Evolutionary conservation across 2,329 filamentous ascomycete genomes (phyloP).

Genomic region (Tolypocladium ophioglossoides): DNA sequence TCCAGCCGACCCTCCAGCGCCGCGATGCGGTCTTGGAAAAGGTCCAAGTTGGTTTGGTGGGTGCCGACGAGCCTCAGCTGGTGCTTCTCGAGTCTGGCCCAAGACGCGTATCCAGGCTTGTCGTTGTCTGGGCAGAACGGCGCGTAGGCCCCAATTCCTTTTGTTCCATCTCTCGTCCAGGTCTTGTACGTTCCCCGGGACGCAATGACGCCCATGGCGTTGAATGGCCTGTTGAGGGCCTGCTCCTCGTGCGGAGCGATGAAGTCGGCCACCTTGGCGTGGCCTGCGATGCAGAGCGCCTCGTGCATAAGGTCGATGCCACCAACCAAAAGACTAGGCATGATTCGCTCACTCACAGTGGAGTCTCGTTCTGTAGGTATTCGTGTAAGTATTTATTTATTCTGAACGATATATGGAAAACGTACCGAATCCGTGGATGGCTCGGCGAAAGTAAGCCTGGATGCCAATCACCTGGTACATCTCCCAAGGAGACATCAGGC

Average conservation of each 20-base stretch:
- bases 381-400: too few species aligned
- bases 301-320: slow-evolving; percentile 4
- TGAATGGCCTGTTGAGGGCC: background rate
- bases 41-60: background rate
- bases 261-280: background rate
- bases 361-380: too few species aligned
- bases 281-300: background rate
- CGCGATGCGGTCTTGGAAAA: background rate
- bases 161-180: slow-evolving; percentile 4
- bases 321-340: slow-evolving; percentile 2
- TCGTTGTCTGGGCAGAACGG: slow-evolving; percentile 1
- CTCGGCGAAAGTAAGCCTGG: slow-evolving; percentile 4
- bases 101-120: slow-evolving; percentile 1
- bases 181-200: slow-evolving; percentile 1
- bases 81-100: slow-evolving; percentile 2
- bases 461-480: slow-evolving; percentile 6
- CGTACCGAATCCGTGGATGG: slow-evolving; percentile 1
- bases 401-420: too few species aligned
- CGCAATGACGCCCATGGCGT: slow-evolving; percentile 5
- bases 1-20: slow-evolving; percentile 5
- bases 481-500: slow-evolving; percentile 7
- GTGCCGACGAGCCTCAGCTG: background rate
- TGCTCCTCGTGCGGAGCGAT: background rate
- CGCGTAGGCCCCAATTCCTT: background rate
- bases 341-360: slow-evolving; percentile 1